Percentiles rank a stretch among this genome's conserved stretches.
Conservation (phyloP, 2,329 filamentous ascomycete genomes). For the Fonsecaea erecta region DNA sequence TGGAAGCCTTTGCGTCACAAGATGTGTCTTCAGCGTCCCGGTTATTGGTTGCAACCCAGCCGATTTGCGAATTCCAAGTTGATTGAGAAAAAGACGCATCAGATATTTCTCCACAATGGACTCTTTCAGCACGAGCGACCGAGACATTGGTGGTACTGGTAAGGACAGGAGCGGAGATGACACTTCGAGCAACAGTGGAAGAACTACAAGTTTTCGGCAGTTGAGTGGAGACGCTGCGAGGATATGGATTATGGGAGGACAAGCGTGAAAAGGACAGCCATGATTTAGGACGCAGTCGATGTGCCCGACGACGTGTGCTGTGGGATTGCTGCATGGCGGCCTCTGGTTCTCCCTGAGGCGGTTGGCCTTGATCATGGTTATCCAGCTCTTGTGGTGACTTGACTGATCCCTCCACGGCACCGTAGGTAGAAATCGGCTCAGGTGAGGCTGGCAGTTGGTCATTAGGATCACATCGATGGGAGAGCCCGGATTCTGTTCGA, state of each 20-base stretch:
- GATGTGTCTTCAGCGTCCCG: background rate
- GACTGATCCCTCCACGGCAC: constrained; percentile 1
- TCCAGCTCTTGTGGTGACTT: constrained; percentile 10
- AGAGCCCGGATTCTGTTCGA: constrained; percentile 31
- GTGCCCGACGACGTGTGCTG: constrained; percentile 12
- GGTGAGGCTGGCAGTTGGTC: constrained; percentile 31
- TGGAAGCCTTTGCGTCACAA: background rate
- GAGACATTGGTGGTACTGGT: constrained; percentile 37
- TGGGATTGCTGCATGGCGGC: background rate
- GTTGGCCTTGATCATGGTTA: background rate
- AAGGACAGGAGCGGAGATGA: constrained; percentile 37
- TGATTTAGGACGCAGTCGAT: constrained; percentile 32
- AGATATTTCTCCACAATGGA: constrained; percentile 33
- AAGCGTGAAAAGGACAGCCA: constrained; percentile 33
- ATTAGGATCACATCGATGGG: constrained; percentile 32
- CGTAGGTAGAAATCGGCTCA: constrained; percentile 8
- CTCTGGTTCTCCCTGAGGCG: background rate
- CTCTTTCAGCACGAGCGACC: constrained; percentile 35
- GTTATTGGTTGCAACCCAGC: constrained; percentile 15
- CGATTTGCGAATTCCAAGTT: constrained; percentile 23
- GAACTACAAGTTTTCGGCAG: constrained; percentile 33
- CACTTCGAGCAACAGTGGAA: constrained; percentile 35
- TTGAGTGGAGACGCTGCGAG: constrained; percentile 31
- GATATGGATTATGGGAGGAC: constrained; percentile 7
- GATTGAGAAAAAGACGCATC: constrained; percentile 23